A percentile compares a stretch with the other conserved stretches of the same genome.
These are phyloP conservation scores for Asclepias syriaca DNA, from an alignment of 257 asterid species.

Conservation along the genomic window DNA sequence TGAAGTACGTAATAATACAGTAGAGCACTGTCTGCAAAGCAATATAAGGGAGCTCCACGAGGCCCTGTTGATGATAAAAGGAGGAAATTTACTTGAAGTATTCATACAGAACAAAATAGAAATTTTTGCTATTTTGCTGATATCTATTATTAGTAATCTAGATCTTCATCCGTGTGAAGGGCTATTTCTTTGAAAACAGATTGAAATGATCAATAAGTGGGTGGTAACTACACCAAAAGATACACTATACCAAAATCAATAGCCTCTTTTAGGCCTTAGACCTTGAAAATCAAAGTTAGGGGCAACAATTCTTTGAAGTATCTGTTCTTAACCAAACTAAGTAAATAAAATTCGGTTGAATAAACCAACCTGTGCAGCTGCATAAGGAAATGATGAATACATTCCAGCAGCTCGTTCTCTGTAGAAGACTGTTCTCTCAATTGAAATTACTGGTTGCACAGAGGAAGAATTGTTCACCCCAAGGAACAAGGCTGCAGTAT, in stretches of 20 bases:
- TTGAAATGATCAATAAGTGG: no score
- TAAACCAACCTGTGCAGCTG: slow-evolving; percentile 67
- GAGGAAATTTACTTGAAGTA: slow-evolving; percentile 4
- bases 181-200: background rate
- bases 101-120: background rate
- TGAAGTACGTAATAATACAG: slow-evolving; percentile 71
- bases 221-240: background rate
- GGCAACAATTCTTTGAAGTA: no score
- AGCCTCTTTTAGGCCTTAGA: background rate
- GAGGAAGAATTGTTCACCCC: slow-evolving; percentile 86
- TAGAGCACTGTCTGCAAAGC: slow-evolving; percentile 56
- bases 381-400: slow-evolving; percentile 74
- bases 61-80: slow-evolving; percentile 44
- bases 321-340: no score
- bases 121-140: background rate
- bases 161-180: background rate
- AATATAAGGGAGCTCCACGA: slow-evolving; percentile 79
- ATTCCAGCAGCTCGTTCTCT: slow-evolving; percentile 91
- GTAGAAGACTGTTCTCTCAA: slow-evolving; percentile 87
- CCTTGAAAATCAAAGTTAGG: no score
- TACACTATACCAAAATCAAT: background rate
- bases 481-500: slow-evolving; percentile 64
- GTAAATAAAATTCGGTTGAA: background rate
- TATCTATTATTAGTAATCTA: background rate
- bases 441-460: slow-evolving; percentile 76